Evolutionary conservation across 83 land plant species (phyloP), one percentile per base, ranked within the genome.

Genomic region (Thuja plicata): DNA sequence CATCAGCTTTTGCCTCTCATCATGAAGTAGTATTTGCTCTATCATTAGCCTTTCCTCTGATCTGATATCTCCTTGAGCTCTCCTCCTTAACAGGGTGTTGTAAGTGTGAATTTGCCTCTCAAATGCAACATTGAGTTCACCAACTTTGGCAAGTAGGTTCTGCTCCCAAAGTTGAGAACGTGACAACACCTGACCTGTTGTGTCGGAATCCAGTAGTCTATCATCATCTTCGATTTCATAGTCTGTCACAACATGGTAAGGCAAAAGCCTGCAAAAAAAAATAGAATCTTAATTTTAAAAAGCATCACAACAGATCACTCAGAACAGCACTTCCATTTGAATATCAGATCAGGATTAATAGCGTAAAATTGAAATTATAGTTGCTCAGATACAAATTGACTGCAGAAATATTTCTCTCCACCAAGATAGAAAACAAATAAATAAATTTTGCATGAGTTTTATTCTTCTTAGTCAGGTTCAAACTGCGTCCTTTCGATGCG

Each of bases 211-310:
- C 54, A 94, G 92, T 16, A 93, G 93, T 84, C 88, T 93, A 88
- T 96, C 97, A 88, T 96, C 97, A 54, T 95, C 97, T 83, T 96
- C 97, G 41, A 94, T 91, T 70, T 96, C 97, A 88, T 94, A 94
- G 90, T 96, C 97, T 13, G 97, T 93, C 46, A 96, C 96, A 38
- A 96, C 95, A 91, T 96, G 97, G 83, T 96, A 96, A 87, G 97
- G 97, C 35, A 96, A 87, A 15, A 96, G 37, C 92, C 97, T 96
- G 92, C 87, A 93, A 57, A 57, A 88, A 48, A 48, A 76, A n/a
- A 1, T 52, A 46, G 62, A 32, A 84, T 84, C 54, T 13, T 32
- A 15, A 50, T 52, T 52, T 54, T 30, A 52, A 84, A 30, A 41
- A 32, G 34, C 32, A 52, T 9, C 32, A 50, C 21, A 50, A 84